Evolutionary conservation across 371 early-diverging fungal genomes (phyloP).

Genomic region (Lichtheimia corymbifera): DNA sequence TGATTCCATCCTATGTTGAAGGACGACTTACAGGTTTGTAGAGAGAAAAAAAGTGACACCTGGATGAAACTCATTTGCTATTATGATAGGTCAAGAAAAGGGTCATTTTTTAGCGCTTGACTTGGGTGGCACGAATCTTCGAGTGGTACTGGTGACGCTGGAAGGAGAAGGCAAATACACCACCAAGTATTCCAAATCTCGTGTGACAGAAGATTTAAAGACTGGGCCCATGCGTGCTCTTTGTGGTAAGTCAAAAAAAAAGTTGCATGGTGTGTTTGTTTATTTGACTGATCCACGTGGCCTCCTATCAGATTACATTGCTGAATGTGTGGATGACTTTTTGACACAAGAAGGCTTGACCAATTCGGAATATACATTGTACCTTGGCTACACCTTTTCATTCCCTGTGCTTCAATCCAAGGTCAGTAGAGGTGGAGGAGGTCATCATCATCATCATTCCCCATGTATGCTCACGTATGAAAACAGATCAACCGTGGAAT

Average conservation of each 20-base stretch:
- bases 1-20: constrained; percentile 80
- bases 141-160: constrained; percentile 87
- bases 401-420: constrained; percentile 88
- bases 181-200: constrained; percentile 76
- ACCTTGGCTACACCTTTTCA: constrained; percentile 94
- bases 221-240: constrained; percentile 53
- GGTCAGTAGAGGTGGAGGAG: constrained; percentile 12
- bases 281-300: too few species aligned
- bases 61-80: background rate
- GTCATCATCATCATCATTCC: constrained; percentile 24
- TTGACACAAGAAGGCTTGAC: constrained; percentile 59
- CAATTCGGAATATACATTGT: constrained; percentile 39
- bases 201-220: constrained; percentile 82
- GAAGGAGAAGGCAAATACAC: constrained; percentile 70
- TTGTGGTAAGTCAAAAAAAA: constrained; percentile 29
- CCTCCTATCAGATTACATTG: constrained; percentile 72
- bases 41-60: background rate
- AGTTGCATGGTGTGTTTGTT: background rate
- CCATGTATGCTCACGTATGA: background rate
- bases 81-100: constrained; percentile 67
- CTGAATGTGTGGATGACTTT: constrained; percentile 83
- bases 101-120: constrained; percentile 91
- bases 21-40: constrained; percentile 50
- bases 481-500: constrained; percentile 68
- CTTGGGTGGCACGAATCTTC: constrained; percentile 93